Evolutionary conservation across 805 yeast species (phyloP).

Genomic region (Brettanomyces nanus): DNA sequence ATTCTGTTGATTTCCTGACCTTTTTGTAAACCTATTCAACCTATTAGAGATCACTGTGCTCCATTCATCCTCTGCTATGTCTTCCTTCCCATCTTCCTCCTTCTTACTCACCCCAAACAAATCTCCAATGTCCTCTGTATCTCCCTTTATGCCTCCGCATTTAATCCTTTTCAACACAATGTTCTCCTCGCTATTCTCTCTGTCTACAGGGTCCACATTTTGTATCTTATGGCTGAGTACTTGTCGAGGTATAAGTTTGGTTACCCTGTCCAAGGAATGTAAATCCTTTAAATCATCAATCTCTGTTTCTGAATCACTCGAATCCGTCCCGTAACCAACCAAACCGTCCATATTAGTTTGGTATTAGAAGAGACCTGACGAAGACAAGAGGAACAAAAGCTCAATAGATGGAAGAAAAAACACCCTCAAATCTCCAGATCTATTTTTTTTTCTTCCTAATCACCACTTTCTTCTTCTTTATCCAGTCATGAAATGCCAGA

Average conservation of each 20-base stretch:
- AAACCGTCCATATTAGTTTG: too few species aligned
- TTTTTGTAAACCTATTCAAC: too few species aligned
- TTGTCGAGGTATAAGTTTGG: conserved; percentile 1
- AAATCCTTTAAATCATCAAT: conserved; percentile 3
- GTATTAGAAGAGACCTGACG: too few species aligned
- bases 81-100: not conserved
- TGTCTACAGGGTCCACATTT: not conserved
- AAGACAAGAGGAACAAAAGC: too few species aligned
- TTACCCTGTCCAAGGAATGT: not conserved
- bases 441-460: not conserved
- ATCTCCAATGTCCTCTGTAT: not conserved
- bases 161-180: not conserved
- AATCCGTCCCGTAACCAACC: too few species aligned
- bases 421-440: too few species aligned
- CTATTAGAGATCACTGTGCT: too few species aligned
- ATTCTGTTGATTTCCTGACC: too few species aligned
- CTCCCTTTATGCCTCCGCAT: not conserved
- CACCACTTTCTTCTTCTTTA: not conserved
- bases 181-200: not conserved
- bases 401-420: too few species aligned
- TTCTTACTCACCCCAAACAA: not conserved
- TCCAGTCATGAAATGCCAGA: conserved; percentile 16
- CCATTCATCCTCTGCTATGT: too few species aligned
- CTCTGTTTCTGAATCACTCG: conserved; percentile 7
- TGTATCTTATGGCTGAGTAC: not conserved